Conservation (phyloP, 306 rosid genomes). For the Trifolium pratense region DNA sequence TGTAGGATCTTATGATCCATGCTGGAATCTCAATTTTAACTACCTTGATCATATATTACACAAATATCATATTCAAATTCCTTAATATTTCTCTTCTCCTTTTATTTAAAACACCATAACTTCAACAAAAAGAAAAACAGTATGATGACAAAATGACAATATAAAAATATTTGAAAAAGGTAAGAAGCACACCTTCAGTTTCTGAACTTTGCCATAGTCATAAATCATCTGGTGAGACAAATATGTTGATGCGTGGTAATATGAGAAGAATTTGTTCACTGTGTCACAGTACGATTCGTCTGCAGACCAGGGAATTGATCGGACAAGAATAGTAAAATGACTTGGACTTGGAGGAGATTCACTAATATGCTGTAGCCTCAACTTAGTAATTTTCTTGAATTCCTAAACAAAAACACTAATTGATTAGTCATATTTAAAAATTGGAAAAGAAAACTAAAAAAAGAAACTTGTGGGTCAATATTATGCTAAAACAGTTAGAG, state of each 20-base stretch:
- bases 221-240: slow-evolving; percentile 90
- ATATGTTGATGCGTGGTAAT: slow-evolving; percentile 76
- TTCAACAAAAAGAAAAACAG: neutral
- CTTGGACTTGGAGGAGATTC: slow-evolving; percentile 77
- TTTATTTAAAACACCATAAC: neutral
- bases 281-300: slow-evolving; percentile 71
- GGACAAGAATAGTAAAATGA: slow-evolving; percentile 82
- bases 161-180: neutral
- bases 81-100: neutral
- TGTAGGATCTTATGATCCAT: slow-evolving; percentile 1
- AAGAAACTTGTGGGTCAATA: slow-evolving; percentile 6
- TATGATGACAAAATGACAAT: slow-evolving; percentile 15
- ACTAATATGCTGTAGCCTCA: slow-evolving; percentile 70
- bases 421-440: slow-evolving; percentile 36
- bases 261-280: slow-evolving; percentile 68
- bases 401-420: slow-evolving; percentile 57
- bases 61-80: neutral
- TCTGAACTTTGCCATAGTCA: slow-evolving; percentile 75
- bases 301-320: slow-evolving; percentile 74
- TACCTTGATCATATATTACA: neutral
- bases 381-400: slow-evolving; percentile 66
- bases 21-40: slow-evolving; percentile 4
- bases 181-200: slow-evolving; percentile 66
- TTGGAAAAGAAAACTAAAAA: slow-evolving; percentile 15
- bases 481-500: slow-evolving; percentile 25